These are phyloP conservation scores for Colletotrichum somersetense DNA, from an alignment of 2,329 filamentous ascomycete species.

Conservation along the genomic window DNA sequence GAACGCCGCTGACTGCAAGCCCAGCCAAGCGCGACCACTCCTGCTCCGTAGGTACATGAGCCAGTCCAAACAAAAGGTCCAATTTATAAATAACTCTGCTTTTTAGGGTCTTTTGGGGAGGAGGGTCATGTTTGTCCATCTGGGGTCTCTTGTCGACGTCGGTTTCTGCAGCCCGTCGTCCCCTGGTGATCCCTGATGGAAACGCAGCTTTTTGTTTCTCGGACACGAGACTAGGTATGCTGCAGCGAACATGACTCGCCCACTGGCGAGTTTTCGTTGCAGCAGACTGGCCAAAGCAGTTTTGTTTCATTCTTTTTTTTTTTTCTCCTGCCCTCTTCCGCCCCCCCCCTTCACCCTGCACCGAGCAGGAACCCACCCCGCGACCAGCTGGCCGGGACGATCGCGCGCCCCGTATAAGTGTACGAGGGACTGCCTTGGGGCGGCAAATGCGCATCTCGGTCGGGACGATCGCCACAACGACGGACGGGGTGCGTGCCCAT, in stretches of 20 bases:
- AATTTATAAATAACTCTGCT: slow-evolving; percentile 12
- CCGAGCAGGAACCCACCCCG: not conserved
- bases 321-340: not conserved
- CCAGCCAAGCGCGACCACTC: slow-evolving; percentile 2
- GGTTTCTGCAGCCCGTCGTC: not conserved
- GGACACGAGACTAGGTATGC: not conserved
- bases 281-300: not conserved
- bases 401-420: not conserved
- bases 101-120: not conserved
- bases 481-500: not conserved
- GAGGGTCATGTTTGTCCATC: not conserved
- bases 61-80: not conserved
- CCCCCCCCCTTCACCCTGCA: not conserved
- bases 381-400: not conserved
- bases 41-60: not conserved
- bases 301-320: not conserved
- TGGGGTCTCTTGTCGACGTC: not conserved
- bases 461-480: not conserved
- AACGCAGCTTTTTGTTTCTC: not conserved
- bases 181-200: not conserved
- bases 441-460: not conserved
- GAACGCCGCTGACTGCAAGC: slow-evolving; percentile 7
- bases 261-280: not conserved
- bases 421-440: too few relatives aligned
- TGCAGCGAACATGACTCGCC: not conserved